phyloP scores from a whole-genome alignment of 768 basidiomycete species.

The Boletus sensibilis region DNA sequence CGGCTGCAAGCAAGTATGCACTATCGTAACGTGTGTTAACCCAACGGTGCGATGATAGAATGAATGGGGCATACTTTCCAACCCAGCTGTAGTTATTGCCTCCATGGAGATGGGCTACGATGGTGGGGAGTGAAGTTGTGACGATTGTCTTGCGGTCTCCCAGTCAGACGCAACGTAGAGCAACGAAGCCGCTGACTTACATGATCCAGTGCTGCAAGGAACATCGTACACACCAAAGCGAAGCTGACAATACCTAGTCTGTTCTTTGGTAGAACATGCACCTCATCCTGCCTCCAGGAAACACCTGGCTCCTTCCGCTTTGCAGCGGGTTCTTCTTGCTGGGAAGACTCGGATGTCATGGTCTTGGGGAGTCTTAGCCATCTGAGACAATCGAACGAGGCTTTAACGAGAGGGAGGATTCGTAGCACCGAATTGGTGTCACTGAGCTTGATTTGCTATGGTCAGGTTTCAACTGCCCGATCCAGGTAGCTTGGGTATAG shows the following conservation, averaged over 20 bases:
- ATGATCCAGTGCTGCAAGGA: slow-evolving; percentile 53
- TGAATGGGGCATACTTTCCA: slow-evolving; percentile 46
- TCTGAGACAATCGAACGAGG: background rate
- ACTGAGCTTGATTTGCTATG: background rate
- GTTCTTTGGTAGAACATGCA: slow-evolving; percentile 46
- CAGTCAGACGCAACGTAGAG: background rate
- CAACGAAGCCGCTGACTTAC: slow-evolving; percentile 29
- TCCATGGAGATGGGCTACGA: slow-evolving; percentile 60
- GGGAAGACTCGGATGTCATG: background rate
- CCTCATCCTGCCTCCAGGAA: slow-evolving; percentile 52
- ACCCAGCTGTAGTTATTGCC: slow-evolving; percentile 70
- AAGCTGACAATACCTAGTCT: slow-evolving; percentile 23
- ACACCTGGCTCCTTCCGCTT: slow-evolving; percentile 34
- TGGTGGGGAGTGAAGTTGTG: slow-evolving; percentile 69
- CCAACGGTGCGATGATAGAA: background rate
- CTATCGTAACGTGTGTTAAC: slow-evolving; percentile 32
- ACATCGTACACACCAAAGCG: slow-evolving; percentile 26
- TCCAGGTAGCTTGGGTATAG: background rate
- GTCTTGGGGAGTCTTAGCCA: background rate
- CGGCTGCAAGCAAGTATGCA: slow-evolving; percentile 72
- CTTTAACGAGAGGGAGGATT: background rate
- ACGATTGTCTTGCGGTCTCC: slow-evolving; percentile 49
- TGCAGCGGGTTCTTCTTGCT: background rate
- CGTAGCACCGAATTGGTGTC: background rate
- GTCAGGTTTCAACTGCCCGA: background rate